Evolutionary conservation across 176 grass and related monocot species (phyloP), one percentile per base, ranked within the genome.

Genomic region (Oryza nivara): DNA sequence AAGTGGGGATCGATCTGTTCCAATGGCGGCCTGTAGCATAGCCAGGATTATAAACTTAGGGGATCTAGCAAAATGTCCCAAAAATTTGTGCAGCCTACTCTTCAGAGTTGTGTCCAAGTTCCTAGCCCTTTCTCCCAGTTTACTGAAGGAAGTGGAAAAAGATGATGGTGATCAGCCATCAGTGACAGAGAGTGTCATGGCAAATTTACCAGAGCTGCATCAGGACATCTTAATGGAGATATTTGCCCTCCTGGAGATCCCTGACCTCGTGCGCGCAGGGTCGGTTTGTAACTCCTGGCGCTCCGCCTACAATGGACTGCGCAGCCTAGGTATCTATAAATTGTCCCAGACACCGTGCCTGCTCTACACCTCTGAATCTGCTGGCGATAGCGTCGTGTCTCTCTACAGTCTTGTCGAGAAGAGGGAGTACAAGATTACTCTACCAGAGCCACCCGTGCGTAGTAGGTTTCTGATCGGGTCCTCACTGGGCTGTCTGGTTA

Each of bases 321-420:
- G 43, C 70, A 73, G 22, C 22, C 40, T 73, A 48, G 70, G 70
- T 11, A n/a, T 23, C 1, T 73, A 73, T n/a, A 73, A 48, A 15
- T 43, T 5, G 22, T 12, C 20, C 70, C 70, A 72, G 70, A 72
- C 70, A 45, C 72, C 72, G 1, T 74, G 72, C 72, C 72, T 74
- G 5, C 23, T 74, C 5, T 51, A 75, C 72, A 74, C 72, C 72
- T 74, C 23, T 15, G 45, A 47, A 48, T 74, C 23, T 16, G 23
- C 72, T 30, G 72, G 72, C 9, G 44, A 51, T 5, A 74, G 23
- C 7, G 72, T 17, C 5, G 45, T 23, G 2, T 26, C 13, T 20
- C 45, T 74, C 72, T 74, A 74, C 23, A 74, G 45, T 45, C 44
- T 74, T 9, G 72, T 23, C 5, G 45, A 74, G 23, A 51, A 51